A percentile compares a stretch with the other conserved stretches of the same genome.
Evolutionary conservation across 257 asterid genomes (phyloP).

Genomic region (Agastache rugosa): DNA sequence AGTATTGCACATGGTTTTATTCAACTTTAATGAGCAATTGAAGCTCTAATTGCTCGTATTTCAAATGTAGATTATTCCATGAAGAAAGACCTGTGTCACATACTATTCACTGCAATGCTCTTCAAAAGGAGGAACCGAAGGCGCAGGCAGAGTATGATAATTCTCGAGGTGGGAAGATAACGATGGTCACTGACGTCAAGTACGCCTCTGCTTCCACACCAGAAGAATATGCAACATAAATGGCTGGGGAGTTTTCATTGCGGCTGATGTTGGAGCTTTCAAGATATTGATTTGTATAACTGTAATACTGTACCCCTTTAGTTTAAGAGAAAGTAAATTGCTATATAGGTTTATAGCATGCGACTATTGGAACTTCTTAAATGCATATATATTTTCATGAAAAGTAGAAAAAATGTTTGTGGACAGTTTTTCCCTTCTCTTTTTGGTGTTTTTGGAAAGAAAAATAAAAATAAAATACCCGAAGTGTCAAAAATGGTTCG

Average conservation of each 20-base stretch:
- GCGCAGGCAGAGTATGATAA: slow-evolving; percentile 34
- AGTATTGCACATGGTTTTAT: slow-evolving; percentile 6
- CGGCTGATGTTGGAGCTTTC: background rate
- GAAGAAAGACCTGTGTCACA: slow-evolving; percentile 89
- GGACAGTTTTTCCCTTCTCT: background rate
- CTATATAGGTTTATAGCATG: slow-evolving; percentile 13
- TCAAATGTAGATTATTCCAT: slow-evolving; percentile 68
- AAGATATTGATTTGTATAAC: background rate
- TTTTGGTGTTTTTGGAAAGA: background rate
- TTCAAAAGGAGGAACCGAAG: slow-evolving; percentile 61
- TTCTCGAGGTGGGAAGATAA: slow-evolving; percentile 55
- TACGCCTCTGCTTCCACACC: slow-evolving; percentile 52
- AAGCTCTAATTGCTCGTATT: background rate
- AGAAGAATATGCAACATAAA: slow-evolving; percentile 58
- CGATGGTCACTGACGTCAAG: slow-evolving; percentile 57
- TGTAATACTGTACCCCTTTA: background rate
- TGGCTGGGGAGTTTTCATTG: background rate
- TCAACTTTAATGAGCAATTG: background rate
- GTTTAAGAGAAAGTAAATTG: slow-evolving; percentile 11
- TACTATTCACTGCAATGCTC: slow-evolving; percentile 81
- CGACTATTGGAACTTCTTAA: slow-evolving; percentile 1
- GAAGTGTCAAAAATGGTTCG: no score
- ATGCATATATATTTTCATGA: background rate
- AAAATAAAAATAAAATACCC: no score
- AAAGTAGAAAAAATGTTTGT: background rate